Base-by-base conservation (phyloP, 768 basidiomycete species). In the Candolleomyces aberdarensis region DNA sequence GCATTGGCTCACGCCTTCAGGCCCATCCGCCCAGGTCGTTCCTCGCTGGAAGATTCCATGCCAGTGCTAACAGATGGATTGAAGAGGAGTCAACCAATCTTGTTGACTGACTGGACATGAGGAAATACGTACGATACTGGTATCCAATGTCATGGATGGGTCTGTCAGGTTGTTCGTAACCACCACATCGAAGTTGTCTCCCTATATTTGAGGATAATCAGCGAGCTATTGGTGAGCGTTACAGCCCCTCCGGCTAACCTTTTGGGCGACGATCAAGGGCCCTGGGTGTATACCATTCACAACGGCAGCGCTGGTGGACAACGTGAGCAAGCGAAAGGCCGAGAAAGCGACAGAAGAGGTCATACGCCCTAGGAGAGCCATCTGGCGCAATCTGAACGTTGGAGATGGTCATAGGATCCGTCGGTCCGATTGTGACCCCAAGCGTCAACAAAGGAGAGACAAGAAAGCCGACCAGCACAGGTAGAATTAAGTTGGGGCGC, bases 81-180 rank as follows among this genome's bases (percentile, higher is more conserved):
- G 14, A 39, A 47, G 40, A 1, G 46, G 1, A 36, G 36, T 36
- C 36, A 36, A 11, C 36, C 36, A 36, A 8, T 50, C 17, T 22
- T 22, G 5, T 19, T 39, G 11, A 15, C 6, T 9, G n/a, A 52
- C 20, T 11, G 31, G n/a, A 44, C 1, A 39, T 39, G 26, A 46
- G 36, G n/a, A 48, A n/a, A 39, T 11, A 65, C 80, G 60, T 50
- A 85, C 84, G 32, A 86, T 78, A 36, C 78, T 81, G 13, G 85
- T 86, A 5, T 70, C 72, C 44, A 74, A 75, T 31, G 77, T 62
- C 84, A 86, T 83, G 0, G 78, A 71, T 1, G 75, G 73, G 52
- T 87, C 82, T 0, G 71, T 75, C 29, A 86, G 73, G 14, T 67
- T 32, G 61, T 84, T 76, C 17, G 76, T 70, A 3, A 87, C 82